Percentiles rank a stretch among this genome's conserved stretches.
phyloP scores from a whole-genome alignment of 345 rosid species.

The Carallia brachiata region DNA sequence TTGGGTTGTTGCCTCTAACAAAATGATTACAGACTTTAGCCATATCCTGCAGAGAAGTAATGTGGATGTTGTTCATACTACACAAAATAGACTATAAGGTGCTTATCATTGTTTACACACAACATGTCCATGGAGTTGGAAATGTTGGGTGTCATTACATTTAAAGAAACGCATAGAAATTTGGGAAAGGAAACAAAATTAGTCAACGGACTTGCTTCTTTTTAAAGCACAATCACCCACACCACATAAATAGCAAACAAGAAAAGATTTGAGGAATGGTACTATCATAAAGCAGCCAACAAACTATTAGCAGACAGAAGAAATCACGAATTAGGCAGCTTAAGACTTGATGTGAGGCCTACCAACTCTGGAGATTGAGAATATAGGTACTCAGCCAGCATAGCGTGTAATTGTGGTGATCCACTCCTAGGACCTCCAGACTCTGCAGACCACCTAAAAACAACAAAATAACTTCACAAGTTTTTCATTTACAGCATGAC shows the following conservation, averaged over 20 bases:
- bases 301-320: neutral
- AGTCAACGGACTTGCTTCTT: neutral
- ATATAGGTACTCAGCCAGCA: conserved; percentile 85
- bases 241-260: neutral
- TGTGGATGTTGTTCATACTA: neutral
- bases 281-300: neutral
- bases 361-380: conserved; percentile 92
- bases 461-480: conserved; percentile 14
- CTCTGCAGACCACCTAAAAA: conserved; percentile 84
- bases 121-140: neutral
- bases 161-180: conserved; percentile 1
- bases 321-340: neutral
- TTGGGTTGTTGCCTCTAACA: conserved; percentile 72
- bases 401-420: conserved; percentile 69
- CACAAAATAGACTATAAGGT: conserved; percentile 1
- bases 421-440: conserved; percentile 70
- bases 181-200: neutral
- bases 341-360: conserved; percentile 29
- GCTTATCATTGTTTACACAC: neutral
- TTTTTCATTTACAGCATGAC: neutral
- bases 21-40: conserved; percentile 73
- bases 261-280: neutral
- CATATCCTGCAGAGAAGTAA: conserved; percentile 71
- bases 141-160: neutral
- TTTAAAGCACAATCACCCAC: neutral